Evolutionary conservation across 768 basidiomycete species (phyloP).

Genomic region (Trametes sanguinea): DNA sequence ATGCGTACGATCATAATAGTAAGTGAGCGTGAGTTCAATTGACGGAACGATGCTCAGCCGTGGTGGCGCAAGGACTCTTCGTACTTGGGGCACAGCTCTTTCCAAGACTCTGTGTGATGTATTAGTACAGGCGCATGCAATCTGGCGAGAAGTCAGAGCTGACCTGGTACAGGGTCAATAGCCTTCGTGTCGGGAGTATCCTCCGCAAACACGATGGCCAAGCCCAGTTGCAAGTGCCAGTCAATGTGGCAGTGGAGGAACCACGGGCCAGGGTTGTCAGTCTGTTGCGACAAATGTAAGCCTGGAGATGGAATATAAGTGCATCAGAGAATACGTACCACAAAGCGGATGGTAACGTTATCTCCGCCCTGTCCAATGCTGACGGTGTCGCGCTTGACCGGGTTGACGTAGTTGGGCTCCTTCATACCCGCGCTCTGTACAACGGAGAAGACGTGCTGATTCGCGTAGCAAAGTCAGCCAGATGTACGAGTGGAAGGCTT

Average conservation of each 20-base stretch:
- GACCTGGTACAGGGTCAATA: constrained; percentile 20
- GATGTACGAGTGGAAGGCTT: background rate
- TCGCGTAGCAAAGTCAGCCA: background rate
- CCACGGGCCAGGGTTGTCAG: constrained; percentile 92
- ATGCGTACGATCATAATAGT: too few relatives aligned
- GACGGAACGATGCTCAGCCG: too few relatives aligned
- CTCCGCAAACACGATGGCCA: constrained; percentile 46
- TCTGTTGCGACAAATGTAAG: constrained; percentile 9
- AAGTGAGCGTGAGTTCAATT: too few relatives aligned
- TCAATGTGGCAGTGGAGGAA: constrained; percentile 82
- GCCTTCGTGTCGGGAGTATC: constrained; percentile 27
- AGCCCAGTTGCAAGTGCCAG: constrained; percentile 67
- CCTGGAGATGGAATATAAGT: too few relatives aligned
- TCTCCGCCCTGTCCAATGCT: constrained; percentile 23
- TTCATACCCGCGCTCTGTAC: constrained; percentile 36
- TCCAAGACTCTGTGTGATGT: constrained; percentile 14
- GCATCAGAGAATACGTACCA: background rate
- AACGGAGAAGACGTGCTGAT: constrained; percentile 43
- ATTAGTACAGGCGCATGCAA: background rate
- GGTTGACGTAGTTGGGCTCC: constrained; percentile 39
- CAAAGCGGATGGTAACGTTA: constrained; percentile 32
- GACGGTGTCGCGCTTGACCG: constrained; percentile 38
- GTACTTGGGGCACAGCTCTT: constrained; percentile 21
- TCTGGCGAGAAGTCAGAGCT: background rate
- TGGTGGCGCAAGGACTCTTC: background rate